Conservation (phyloP, 176 grass and related monocot genomes). For the Alloteropsis semialata region DNA sequence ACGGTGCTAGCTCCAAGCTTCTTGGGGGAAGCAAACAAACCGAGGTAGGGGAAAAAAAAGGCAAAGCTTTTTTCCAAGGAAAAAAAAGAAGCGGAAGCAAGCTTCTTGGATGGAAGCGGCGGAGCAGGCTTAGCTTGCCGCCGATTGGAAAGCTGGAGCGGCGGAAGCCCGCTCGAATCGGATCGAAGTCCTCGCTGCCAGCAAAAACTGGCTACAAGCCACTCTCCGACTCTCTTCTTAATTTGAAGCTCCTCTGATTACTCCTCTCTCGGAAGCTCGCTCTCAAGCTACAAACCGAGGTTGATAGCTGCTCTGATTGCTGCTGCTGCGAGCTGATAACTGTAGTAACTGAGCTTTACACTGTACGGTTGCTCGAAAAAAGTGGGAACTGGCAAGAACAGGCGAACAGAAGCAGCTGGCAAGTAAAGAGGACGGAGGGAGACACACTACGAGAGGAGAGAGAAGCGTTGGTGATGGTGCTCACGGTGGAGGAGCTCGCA, state of each 20-base stretch:
- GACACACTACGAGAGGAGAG: no score
- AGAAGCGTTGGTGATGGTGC: no score
- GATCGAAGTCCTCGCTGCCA: not conserved
- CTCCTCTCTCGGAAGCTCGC: not conserved
- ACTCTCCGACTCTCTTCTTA: no score
- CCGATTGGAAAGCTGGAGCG: not conserved
- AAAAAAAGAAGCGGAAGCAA: not conserved
- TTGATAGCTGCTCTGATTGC: no score
- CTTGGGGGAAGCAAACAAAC: not conserved
- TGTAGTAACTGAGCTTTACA: not conserved
- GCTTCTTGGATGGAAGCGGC: not conserved
- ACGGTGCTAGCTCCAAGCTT: not conserved
- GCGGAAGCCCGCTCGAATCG: not conserved
- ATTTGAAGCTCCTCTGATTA: no score
- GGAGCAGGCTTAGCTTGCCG: not conserved
- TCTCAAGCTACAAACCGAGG: not conserved
- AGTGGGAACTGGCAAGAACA: not conserved
- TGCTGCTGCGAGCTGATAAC: not conserved
- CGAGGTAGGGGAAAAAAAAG: not conserved
- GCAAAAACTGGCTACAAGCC: not conserved
- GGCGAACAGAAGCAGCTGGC: not conserved
- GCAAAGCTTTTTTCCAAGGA: not conserved
- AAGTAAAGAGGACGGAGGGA: not conserved
- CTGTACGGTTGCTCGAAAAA: not conserved
- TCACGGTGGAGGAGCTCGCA: no score